Evolutionary conservation across 805 yeast species (phyloP), one percentile per base, ranked within the genome.

Genomic region (Wickerhamiella bombiphila): DNA sequence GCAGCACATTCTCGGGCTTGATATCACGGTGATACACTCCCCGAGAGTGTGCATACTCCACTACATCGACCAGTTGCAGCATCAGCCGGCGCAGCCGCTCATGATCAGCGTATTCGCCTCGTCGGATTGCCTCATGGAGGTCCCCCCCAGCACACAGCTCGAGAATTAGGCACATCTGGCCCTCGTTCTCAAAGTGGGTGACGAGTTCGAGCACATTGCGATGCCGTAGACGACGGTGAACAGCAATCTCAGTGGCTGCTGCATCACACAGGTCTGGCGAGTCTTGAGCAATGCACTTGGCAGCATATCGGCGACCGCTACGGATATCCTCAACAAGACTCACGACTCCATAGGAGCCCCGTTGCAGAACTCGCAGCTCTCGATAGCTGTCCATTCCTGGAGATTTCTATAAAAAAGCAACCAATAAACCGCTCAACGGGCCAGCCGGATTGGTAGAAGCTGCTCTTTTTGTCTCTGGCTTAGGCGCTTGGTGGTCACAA

Each of bases 21-120:
- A 91, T 69, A 63, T 91, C 98, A 51, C 98, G 69, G 58, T 86
- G 97, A 35, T 86, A 96, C 60, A 88, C 85, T 62, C 86, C 85
- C 58, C 81, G 94, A 39, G 93, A 66, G 57, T 88, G 96, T 52
- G 93, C 80, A 60, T 76, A 80, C 44, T 73, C 71, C 38, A 86
- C 66, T 3, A 86, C 94, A 44, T 85, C 80, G 31, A 88, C 65
- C 56, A 91, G 68, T 59, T 91, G 96, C 30, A 69, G 51, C 50
- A 80, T 78, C 45, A 69, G 77, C 42, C 64, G 66, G 52, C 73
- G 73, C 51, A 71, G 67, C 42, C 71, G 69, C 32, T 68, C 60
- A 37, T 62, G 58, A 47, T 81, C 82, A 4, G 50, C 42, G 17
- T 53, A 65, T 48, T 73, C 94, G 30, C 86, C 88, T 14, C 40